Base-by-base conservation (phyloP, 306 rosid genomes). In the Medicago ruthenica region DNA sequence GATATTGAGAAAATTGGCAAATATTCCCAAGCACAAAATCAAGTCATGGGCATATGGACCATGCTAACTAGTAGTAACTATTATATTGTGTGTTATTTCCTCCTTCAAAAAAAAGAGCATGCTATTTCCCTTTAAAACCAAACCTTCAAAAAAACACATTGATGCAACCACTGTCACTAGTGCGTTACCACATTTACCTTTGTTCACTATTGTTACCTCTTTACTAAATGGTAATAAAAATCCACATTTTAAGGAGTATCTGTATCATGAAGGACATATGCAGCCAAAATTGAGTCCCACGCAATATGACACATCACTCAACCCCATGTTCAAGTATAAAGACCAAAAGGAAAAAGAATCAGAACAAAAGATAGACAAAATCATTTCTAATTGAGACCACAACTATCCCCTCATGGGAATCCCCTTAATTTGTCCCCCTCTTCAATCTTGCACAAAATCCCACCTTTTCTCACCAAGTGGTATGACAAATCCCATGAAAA, bases 281-380 rank as follows among this genome's bases (percentile, higher is more conserved):
- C 10, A 61, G 22, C 80, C 77, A 75, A 62, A 76, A 67, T 69
- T 40, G 37, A 47, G 82, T 22, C 85, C 85, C 85, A 81, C 82
- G 77, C 79, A 72, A 66, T 73, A 48, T 72, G 82, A 82, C 73
- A 65, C 85, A 22, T 22, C 64, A 76, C 66, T 74, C 73, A 66
- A 73, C 72, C 81, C 79, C 71, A 57, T 71, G 73, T 70, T 59
- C 55, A 66, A 17, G 40, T 24, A 36, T 16, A 17, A 8, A 74
- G 69, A 67, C 77, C 75, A 64, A 61, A 83, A 42, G 40, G 11
- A 57, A 73, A 36, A 34, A 18, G 83, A 79, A 79, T 79, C 71
- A 48, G 12, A 71, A 51, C 76, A 71, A 83, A 58, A 69, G 82
- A 67, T 61, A 51, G 54, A 77, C 67, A 77, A 57, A 74, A 83